Evolutionary conservation across 2,329 filamentous ascomycete genomes (phyloP), one percentile per base, ranked within the genome.

Genomic region (Leptodontidium sp.): DNA sequence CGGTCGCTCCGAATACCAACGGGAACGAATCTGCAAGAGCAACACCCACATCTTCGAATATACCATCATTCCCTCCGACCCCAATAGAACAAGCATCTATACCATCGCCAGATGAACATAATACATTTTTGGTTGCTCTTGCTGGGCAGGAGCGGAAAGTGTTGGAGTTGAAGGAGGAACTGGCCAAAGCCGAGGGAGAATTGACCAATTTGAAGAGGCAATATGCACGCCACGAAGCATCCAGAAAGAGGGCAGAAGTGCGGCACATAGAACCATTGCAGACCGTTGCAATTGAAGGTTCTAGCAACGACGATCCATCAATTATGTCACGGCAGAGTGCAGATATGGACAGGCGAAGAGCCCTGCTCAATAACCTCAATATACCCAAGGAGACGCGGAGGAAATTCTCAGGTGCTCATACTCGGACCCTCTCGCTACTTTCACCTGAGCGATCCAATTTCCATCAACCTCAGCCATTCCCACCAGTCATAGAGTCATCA

Each of bases 81-180:
- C 73, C 74, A 21, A 66, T 71, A 43, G 74, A 77, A 9, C 67
- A 67, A 14, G 43, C 68, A 26, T 66, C 73, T 38, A 47, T 61
- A 24, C 68, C 70, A 15, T 77, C 76, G 4, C 74, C 76, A 15
- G 74, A 71, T 47, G 78, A 79, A 65, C 69, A 76, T 5, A 75
- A 62, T 29, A 74, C 71, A 0, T 92, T 98, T 76, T 90, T 99
- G 73, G 94, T 93, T 70, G 92, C 94, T 67, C 91, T 99, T 75
- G 96, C 96, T 55, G 90, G 93, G 15, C 94, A 98, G 81, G 96
- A 99, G 82, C 87, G 96, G 67, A 90, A 89, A 73, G 95, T 99
- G 1, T 82, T 99, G 67, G 96, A 98, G 81, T 84, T 99, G 64
- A 91, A 90, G 69, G 96, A 99, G 79, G 95, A 98, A 80, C 84